Conservation (phyloP, 2,329 filamentous ascomycete genomes). For the Ceratocystiopsis minuta region DNA sequence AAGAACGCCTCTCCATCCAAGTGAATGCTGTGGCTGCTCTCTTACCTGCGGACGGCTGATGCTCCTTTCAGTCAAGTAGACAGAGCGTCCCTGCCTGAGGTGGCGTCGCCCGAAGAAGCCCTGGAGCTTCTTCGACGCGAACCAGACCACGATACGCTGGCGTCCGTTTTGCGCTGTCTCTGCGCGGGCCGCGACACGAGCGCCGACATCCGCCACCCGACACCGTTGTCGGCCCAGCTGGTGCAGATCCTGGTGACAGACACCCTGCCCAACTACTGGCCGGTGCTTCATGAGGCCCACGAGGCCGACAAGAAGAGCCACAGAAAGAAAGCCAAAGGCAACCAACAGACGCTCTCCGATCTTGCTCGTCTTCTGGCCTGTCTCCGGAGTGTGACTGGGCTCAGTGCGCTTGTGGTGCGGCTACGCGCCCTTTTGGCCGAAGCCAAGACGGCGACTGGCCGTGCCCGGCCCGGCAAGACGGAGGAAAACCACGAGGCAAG, state of each 20-base stretch:
- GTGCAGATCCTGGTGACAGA: slow-evolving; percentile 55
- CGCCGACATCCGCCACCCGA: slow-evolving; percentile 43
- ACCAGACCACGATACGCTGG: slow-evolving; percentile 40
- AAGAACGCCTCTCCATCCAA: too few relatives aligned
- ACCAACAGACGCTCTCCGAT: slow-evolving; percentile 14
- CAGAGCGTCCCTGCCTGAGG: too few relatives aligned
- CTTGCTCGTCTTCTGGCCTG: slow-evolving; percentile 39
- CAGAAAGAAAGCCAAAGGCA: slow-evolving; percentile 3
- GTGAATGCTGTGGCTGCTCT: too few relatives aligned
- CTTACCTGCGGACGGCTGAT: too few relatives aligned
- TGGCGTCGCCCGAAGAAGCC: slow-evolving; percentile 27
- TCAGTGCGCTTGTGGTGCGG: slow-evolving; percentile 60
- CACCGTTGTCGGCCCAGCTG: slow-evolving; percentile 54
- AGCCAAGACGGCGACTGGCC: slow-evolving; percentile 22
- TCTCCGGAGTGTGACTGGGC: slow-evolving; percentile 54
- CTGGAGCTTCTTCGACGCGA: slow-evolving; percentile 43
- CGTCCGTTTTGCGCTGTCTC: slow-evolving; percentile 34
- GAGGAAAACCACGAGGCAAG: not conserved
- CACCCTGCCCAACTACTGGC: slow-evolving; percentile 73
- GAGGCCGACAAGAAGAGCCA: slow-evolving; percentile 5
- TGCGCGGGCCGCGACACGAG: slow-evolving; percentile 11
- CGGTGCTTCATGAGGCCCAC: slow-evolving; percentile 32
- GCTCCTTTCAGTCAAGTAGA: too few relatives aligned
- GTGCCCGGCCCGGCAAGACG: slow-evolving; percentile 11
- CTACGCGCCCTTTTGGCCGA: slow-evolving; percentile 43